Base-by-base conservation (phyloP, 108 stramenopile species). In the Epipyxis sp. region DNA sequence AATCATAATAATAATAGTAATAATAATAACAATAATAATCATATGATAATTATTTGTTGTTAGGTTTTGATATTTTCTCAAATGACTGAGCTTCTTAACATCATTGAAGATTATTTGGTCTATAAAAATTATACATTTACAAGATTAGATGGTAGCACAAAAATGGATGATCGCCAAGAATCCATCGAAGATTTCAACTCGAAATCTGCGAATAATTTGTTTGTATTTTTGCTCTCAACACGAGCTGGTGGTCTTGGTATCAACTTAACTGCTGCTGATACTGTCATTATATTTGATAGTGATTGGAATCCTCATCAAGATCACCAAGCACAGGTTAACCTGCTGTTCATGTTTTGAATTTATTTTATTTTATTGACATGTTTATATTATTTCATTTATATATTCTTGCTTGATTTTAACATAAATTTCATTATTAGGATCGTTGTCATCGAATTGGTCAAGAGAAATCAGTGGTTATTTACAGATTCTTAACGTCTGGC, bases 291-390 rank as follows among this genome's bases (percentile, higher is more conserved):
- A 71, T 97, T 95, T 86, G 98, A 95, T 79, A 90, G 90, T 65
- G 98, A 99, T 83, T 99, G 98, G 98, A 99, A 99, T 80, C 98
- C 98, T 37, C 93, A 93, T 87, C 93, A 93, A 92, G 96, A 99
- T 80, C 78, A 92, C 45, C 97, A 98, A 84, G 80, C 74, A 3
- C 30, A 20, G 20, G 32, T 0, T n/a, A 0, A 59, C 59, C 42
- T 35, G 27, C 34, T 37, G 50, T 1, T 16, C 20, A n/a, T 45
- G 35, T 27, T 0, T 29, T 40, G 42, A 10, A 1, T 30, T 78
- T 1, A 10, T 3, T 79, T 16, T 0, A 2, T 69, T 34, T 40
- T 3, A 20, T 13, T 35, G 35, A 25, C 1, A 39, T 25, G 34
- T 79, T 3, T 35, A 10, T 58, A 3, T 13, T 16, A 30, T 6